Base-by-base conservation (phyloP, 805 yeast species). In the Candida lessepsii region DNA sequence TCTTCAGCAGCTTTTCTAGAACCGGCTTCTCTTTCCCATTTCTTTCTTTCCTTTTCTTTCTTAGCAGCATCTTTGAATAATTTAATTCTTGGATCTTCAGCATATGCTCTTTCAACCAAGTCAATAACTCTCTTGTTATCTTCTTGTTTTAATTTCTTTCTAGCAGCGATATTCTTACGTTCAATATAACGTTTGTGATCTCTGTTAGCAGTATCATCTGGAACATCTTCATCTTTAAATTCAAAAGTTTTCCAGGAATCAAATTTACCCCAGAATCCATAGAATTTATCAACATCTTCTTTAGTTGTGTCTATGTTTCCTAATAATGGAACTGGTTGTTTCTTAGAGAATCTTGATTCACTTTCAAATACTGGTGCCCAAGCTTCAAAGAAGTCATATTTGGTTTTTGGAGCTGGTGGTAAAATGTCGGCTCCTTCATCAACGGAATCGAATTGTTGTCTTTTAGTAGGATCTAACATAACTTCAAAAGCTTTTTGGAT, bases 241-340 rank as follows among this genome's bases (percentile, higher is more conserved):
- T 93, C 99, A 62, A 93, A 93, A 35, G 96, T 76, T 76, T 96
- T 86, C 99, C 99, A 93, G 15, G 98, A 91, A 65, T 93, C 98
- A 53, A 93, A 87, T 63, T 85, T 83, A 68, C 87, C 87, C 89
- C 91, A 91, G 78, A 87, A 89, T 48, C 78, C 73, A 76, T 93
- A 93, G 73, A 93, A 93, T 36, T 69, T 73, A 58, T 90, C 97
- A 45, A 93, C 96, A 46, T 86, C 93, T 41, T 76, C 80, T 73
- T 86, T 86, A 38, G 88, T 39, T 25, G 89, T 56, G 29, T 78
- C 74, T 36, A 71, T 60, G 49, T 70, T 75, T 51, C 99, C 99
- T 48, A 93, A 75, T 43, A 57, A 46, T 49, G 97, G 97, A 50
- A 85, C 91, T 37, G 97, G 96, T 64, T 85, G 83, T 63, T 79